These are phyloP conservation scores for Eucalyptus dawsonii DNA, from an alignment of 345 rosid genomes.

Conservation along the genomic window DNA sequence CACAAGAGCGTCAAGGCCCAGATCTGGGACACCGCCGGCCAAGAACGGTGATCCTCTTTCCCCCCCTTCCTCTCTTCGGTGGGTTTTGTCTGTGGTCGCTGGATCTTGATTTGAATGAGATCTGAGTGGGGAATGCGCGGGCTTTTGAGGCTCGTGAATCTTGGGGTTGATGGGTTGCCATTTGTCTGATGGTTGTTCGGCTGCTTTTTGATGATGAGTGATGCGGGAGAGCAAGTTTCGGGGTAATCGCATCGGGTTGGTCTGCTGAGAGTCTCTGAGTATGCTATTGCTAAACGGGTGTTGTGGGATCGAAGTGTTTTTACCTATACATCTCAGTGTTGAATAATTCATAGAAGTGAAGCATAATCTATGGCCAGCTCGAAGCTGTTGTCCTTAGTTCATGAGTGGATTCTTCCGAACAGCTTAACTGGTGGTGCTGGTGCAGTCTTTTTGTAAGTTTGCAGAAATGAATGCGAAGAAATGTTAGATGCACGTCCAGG, in stretches of 20 bases:
- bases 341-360: background rate
- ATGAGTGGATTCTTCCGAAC: background rate
- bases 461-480: background rate
- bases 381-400: background rate
- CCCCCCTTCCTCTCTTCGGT: background rate
- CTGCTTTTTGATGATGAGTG: background rate
- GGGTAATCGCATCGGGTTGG: background rate
- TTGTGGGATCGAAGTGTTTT: background rate
- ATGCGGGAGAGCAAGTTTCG: background rate
- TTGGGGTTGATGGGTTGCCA: background rate
- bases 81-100: background rate
- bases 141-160: background rate
- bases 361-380: background rate
- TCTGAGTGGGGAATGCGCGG: background rate
- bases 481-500: background rate
- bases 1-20: constrained; percentile 86
- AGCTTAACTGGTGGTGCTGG: background rate
- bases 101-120: background rate
- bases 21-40: constrained; percentile 99
- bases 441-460: background rate
- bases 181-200: background rate
- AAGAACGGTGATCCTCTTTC: constrained; percentile 40
- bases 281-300: background rate
- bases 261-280: background rate
- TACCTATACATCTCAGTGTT: background rate